Conservation (phyloP, 495 filamentous ascomycete species). For the Penicillium bialowiezense region DNA sequence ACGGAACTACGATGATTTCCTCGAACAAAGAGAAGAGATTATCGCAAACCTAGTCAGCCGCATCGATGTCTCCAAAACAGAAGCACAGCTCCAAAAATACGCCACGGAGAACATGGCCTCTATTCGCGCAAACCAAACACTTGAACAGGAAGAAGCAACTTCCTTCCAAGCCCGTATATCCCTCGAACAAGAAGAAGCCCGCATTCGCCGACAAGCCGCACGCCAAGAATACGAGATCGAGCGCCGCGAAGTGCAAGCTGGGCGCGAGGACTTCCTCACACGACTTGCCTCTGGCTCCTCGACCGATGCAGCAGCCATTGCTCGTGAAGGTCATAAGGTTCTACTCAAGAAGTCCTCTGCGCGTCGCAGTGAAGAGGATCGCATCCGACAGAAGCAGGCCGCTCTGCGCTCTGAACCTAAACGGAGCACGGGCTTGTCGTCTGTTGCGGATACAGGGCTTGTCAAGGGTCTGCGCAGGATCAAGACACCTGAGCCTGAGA, state of each 20-base stretch:
- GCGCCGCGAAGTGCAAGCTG: constrained; percentile 55
- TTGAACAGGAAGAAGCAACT: constrained; percentile 52
- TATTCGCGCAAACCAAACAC: constrained; percentile 53
- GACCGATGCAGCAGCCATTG: constrained; percentile 49
- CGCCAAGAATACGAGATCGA: constrained; percentile 64
- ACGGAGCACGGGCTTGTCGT: constrained; percentile 21
- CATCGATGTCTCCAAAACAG: constrained; percentile 65
- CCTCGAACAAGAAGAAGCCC: constrained; percentile 67
- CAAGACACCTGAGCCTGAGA: constrained; percentile 57
- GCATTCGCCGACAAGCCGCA: constrained; percentile 51
- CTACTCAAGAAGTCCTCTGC: constrained; percentile 66
- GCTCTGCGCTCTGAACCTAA: constrained; percentile 38
- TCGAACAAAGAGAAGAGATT: constrained; percentile 87
- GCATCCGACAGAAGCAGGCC: constrained; percentile 45
- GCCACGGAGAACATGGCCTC: constrained; percentile 61
- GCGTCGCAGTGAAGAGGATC: constrained; percentile 47
- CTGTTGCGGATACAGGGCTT: constrained; percentile 34
- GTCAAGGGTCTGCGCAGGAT: constrained; percentile 78
- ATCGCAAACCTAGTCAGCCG: constrained; percentile 82
- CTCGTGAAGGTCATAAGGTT: constrained; percentile 57
- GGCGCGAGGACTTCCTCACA: constrained; percentile 56
- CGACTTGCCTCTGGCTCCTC: constrained; percentile 47
- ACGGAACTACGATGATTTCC: constrained; percentile 85
- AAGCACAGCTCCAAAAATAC: constrained; percentile 65
- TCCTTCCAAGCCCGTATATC: constrained; percentile 57